Percentiles rank a stretch among this genome's conserved stretches.
phyloP scores from a whole-genome alignment of 768 basidiomycete genomes.

The Pleurotus platypus region DNA sequence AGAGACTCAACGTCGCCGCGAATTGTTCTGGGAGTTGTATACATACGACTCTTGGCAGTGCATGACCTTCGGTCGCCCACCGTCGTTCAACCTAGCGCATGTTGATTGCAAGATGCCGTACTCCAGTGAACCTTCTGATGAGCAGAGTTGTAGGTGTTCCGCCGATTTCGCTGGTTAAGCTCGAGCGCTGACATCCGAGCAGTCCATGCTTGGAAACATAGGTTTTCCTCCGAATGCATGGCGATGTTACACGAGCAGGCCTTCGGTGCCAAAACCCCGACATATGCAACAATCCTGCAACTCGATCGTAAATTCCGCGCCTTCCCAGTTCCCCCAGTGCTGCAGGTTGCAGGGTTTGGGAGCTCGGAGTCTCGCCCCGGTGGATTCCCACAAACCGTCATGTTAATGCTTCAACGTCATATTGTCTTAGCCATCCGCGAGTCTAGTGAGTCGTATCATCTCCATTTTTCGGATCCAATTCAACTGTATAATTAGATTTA shows the following conservation, averaged over 20 bases:
- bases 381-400: conserved; percentile 44
- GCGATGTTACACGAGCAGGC: conserved; percentile 67
- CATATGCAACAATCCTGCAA: conserved; percentile 64
- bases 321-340: conserved; percentile 60
- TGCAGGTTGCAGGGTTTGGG: conserved; percentile 69
- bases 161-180: background rate
- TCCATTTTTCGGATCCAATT: background rate
- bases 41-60: conserved; percentile 52
- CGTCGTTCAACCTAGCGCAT: conserved; percentile 64
- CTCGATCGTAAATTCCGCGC: conserved; percentile 64
- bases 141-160: conserved; percentile 52
- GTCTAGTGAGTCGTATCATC: conserved; percentile 47
- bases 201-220: conserved; percentile 72
- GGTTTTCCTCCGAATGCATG: conserved; percentile 67
- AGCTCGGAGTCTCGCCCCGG: conserved; percentile 44
- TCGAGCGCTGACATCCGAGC: conserved; percentile 5
- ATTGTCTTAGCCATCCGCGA: conserved; percentile 67
- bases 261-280: conserved; percentile 66
- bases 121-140: conserved; percentile 43
- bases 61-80: conserved; percentile 66
- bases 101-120: conserved; percentile 65
- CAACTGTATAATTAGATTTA: conserved; percentile 39
- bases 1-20: conserved; percentile 61
- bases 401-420: conserved; percentile 61
- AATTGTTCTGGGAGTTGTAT: conserved; percentile 66